A percentile compares a stretch with the other conserved stretches of the same genome.
These are phyloP conservation scores for Chalciporus chontae DNA, from an alignment of 768 basidiomycete species.

Conservation along the genomic window DNA sequence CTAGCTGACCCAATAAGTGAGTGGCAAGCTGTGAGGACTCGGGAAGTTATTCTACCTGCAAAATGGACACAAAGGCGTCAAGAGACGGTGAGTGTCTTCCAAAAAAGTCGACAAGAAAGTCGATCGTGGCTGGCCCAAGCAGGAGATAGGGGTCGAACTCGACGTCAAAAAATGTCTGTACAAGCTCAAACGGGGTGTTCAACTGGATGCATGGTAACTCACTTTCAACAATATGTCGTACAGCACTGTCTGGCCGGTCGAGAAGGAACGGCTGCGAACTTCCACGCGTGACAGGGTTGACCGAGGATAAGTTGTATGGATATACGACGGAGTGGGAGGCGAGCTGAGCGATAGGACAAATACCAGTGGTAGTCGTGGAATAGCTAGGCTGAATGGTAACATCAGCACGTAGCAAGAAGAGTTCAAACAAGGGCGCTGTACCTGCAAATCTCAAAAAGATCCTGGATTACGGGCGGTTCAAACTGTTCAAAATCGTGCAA, in stretches of 20 bases:
- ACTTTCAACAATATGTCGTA: slow-evolving; percentile 58
- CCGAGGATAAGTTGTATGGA: slow-evolving; percentile 58
- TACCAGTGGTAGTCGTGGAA: slow-evolving; percentile 56
- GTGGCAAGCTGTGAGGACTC: background rate
- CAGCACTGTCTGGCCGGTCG: slow-evolving; percentile 45
- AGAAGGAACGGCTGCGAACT: slow-evolving; percentile 47
- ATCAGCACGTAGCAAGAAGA: background rate
- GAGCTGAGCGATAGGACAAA: slow-evolving; percentile 62
- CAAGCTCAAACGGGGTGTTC: background rate
- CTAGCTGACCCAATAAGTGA: slow-evolving; percentile 39
- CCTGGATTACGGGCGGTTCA: slow-evolving; percentile 58
- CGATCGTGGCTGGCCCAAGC: slow-evolving; percentile 55
- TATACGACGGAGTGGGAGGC: slow-evolving; percentile 50
- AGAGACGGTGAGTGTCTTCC: slow-evolving; percentile 53
- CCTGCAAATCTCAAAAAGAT: slow-evolving; percentile 74
- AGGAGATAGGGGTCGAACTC: slow-evolving; percentile 58
- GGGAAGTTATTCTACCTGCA: slow-evolving; percentile 49
- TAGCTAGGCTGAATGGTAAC: slow-evolving; percentile 40
- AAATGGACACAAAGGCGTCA: slow-evolving; percentile 51
- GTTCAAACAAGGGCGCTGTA: slow-evolving; percentile 20
- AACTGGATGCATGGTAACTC: background rate
- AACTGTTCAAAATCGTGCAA: slow-evolving; percentile 77
- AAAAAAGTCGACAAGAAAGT: slow-evolving; percentile 56
- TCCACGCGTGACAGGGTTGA: slow-evolving; percentile 57
- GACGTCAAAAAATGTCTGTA: slow-evolving; percentile 63